A percentile compares a stretch with the other conserved stretches of the same genome.
Evolutionary conservation across 306 rosid genomes (phyloP).

Genomic region (Corylus heterophylla): DNA sequence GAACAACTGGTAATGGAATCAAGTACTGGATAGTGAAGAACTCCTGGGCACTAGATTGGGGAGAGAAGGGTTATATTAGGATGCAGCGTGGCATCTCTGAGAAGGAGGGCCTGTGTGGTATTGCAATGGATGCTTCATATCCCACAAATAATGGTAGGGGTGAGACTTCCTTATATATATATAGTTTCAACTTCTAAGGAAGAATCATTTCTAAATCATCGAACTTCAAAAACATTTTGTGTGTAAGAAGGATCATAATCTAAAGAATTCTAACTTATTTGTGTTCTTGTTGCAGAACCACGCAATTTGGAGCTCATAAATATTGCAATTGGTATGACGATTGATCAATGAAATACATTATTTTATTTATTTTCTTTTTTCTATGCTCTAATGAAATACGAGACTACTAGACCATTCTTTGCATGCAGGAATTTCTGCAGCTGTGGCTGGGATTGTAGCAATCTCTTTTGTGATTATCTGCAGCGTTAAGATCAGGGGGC

Average conservation of each 20-base stretch:
- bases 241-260: too few species aligned
- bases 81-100: constrained; percentile 48
- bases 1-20: constrained; percentile 66
- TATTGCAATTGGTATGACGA: not conserved
- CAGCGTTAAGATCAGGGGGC: not conserved
- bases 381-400: not conserved
- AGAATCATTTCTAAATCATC: too few species aligned
- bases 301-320: not conserved
- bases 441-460: not conserved
- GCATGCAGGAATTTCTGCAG: not conserved
- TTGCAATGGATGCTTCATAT: constrained; percentile 79
- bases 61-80: constrained; percentile 81
- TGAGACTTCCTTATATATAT: too few species aligned
- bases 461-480: not conserved
- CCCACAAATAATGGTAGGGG: constrained; percentile 45
- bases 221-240: too few species aligned
- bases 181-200: too few species aligned
- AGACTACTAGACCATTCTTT: not conserved
- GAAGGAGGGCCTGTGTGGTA: constrained; percentile 65
- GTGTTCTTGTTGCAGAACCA: not conserved
- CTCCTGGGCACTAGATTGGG: constrained; percentile 89
- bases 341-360: not conserved
- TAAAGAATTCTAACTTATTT: too few species aligned
- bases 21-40: constrained; percentile 80
- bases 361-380: not conserved